Conservation (phyloP, 257 asterid species). For the Paraleonurus japonicus region DNA sequence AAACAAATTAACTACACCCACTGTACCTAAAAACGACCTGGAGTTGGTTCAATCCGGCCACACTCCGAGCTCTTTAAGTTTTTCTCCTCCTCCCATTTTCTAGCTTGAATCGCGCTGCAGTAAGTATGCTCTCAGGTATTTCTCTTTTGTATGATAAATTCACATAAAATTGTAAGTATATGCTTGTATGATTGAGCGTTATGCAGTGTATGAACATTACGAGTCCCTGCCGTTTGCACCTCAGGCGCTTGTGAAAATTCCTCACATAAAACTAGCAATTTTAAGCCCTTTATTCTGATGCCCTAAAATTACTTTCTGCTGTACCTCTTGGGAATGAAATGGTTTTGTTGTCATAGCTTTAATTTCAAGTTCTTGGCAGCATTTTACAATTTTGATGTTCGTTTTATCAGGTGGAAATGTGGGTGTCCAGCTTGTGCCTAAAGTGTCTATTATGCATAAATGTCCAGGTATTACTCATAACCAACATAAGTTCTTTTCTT, state of each 20-base stretch:
- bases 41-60: neutral
- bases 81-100: constrained; percentile 4
- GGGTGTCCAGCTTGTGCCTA: constrained; percentile 31
- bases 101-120: neutral
- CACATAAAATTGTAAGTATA: neutral
- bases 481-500: neutral
- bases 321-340: neutral
- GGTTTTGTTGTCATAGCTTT: neutral
- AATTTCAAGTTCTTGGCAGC: neutral
- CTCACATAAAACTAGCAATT: constrained; percentile 1
- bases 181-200: neutral
- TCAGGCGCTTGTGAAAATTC: constrained; percentile 36
- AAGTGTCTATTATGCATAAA: constrained; percentile 25
- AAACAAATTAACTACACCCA: neutral
- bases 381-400: constrained; percentile 7
- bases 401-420: constrained; percentile 30
- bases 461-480: constrained; percentile 32
- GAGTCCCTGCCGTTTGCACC: constrained; percentile 12
- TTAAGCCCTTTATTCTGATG: neutral
- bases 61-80: neutral
- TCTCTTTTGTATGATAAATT: neutral
- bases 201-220: neutral
- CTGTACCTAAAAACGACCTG: neutral
- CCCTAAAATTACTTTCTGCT: constrained; percentile 7
- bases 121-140: constrained; percentile 31